These are phyloP conservation scores for Phytophthora sp. DNA, from an alignment of 352 stramenopile genomes.

Conservation along the genomic window DNA sequence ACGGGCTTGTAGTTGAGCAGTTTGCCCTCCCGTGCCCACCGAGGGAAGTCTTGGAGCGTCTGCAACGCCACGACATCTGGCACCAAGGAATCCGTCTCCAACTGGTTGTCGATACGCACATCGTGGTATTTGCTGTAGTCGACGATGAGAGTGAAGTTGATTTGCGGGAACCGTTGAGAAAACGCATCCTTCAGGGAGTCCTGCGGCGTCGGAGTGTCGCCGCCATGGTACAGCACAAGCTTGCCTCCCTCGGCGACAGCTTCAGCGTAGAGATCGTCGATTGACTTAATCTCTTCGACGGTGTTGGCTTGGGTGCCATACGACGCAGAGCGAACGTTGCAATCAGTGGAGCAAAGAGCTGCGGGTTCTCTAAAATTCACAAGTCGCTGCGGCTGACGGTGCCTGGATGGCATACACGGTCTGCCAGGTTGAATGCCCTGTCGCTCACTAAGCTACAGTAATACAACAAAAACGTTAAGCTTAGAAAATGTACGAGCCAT, in stretches of 20 bases:
- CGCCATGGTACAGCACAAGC: slow-evolving; percentile 49
- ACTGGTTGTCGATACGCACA: slow-evolving; percentile 65
- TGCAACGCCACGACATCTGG: slow-evolving; percentile 50
- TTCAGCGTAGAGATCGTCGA: slow-evolving; percentile 1
- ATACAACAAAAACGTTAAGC: no score
- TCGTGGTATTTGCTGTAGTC: slow-evolving; percentile 68
- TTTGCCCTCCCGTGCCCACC: slow-evolving; percentile 5
- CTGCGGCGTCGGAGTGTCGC: slow-evolving; percentile 40
- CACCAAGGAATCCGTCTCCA: slow-evolving; percentile 50
- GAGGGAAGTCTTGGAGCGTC: slow-evolving; percentile 48
- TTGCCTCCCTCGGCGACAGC: slow-evolving; percentile 50
- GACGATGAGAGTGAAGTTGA: slow-evolving; percentile 69
- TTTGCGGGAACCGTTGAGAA: slow-evolving; percentile 38
- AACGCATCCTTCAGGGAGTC: slow-evolving; percentile 29
- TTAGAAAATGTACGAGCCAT: no score
- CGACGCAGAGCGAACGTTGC: no score
- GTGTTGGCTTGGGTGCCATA: slow-evolving; percentile 40
- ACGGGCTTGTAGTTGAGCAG: neutral
- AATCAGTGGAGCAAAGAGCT: no score
- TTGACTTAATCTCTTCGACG: slow-evolving; percentile 45
- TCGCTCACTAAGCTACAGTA: no score
- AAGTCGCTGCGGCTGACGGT: slow-evolving; percentile 31
- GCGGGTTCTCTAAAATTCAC: slow-evolving; percentile 57
- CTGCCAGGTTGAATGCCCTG: slow-evolving; percentile 47
- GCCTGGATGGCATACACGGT: slow-evolving; percentile 46